Evolutionary conservation across 371 early-diverging fungal species (phyloP).

Genomic region (Mucor racemosus): DNA sequence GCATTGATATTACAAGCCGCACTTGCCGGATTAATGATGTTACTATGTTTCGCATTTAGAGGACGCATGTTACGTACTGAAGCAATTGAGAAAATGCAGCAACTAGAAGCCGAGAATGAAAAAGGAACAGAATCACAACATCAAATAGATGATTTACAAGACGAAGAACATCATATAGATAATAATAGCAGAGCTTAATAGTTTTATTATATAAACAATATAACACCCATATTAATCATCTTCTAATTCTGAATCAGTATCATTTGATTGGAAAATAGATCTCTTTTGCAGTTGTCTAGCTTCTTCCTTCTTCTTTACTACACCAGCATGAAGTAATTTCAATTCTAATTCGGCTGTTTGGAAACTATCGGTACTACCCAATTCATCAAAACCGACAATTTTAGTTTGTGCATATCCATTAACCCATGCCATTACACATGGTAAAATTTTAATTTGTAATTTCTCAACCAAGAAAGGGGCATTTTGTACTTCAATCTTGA

Average conservation of each 20-base stretch:
- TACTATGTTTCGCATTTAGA: slow-evolving; percentile 26
- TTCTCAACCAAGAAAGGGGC: slow-evolving; percentile 92
- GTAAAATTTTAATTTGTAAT: slow-evolving; percentile 86
- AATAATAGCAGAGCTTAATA: neutral
- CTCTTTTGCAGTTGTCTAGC: slow-evolving; percentile 16
- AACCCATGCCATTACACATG: slow-evolving; percentile 86
- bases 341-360: slow-evolving; percentile 78
- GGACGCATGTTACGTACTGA: slow-evolving; percentile 32
- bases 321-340: slow-evolving; percentile 70
- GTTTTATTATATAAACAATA: slow-evolving; percentile 1
- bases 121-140: slow-evolving; percentile 3
- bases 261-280: slow-evolving; percentile 46
- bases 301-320: slow-evolving; percentile 34
- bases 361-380: slow-evolving; percentile 90
- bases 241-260: slow-evolving; percentile 40
- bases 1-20: slow-evolving; percentile 41
- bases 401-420: slow-evolving; percentile 63
- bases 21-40: slow-evolving; percentile 30
- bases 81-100: slow-evolving; percentile 16
- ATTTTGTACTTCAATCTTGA: slow-evolving; percentile 86
- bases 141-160: neutral
- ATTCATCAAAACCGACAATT: slow-evolving; percentile 93
- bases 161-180: slow-evolving; percentile 1
- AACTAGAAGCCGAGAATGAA: slow-evolving; percentile 14
- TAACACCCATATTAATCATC: slow-evolving; percentile 10